Evolutionary conservation across 176 grass and related monocot species (phyloP), one percentile per base, ranked within the genome.

Genomic region (Raddia guianensis): DNA sequence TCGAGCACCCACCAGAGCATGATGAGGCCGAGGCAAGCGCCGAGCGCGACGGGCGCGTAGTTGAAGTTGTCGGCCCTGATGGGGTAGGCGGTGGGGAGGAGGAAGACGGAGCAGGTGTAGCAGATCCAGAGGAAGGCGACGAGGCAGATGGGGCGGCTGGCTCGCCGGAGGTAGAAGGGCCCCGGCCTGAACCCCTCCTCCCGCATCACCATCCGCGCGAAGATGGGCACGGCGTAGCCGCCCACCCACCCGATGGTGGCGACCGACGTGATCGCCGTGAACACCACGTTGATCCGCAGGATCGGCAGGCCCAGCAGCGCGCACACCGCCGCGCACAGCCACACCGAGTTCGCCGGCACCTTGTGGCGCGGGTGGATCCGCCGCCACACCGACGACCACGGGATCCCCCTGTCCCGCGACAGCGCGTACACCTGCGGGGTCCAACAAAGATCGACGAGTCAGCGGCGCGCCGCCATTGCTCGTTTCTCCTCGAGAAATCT

Each of bases 61-160:
- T 99, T 99, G 85, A 99, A 93, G 59, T 84, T 93, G 70, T 79
- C 84, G 76, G 75, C 86, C 50, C 66, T 89, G 80, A 99, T 89
- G 3, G 96, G 96, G 86, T 95, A 95, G 4, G 50, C 9, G 13
- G 96, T 99, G 12, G 96, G 96, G 59, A 99, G 77, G 80, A 99
- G 75, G 91, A 99, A 99, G 0, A 99, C 93, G 5, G 90, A 79
- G 83, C 96, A 99, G 12, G 96, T 99, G 86, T 95, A 99, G 83
- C 96, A 99, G 80, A 99, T 99, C 96, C 96, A 95, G 2, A 99
- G 79, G 69, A 99, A 91, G 1, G 96, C 96, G 35, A 99, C 90
- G n/a, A 95, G 82, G 84, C 96, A 99, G 76, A 99, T n/a, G 5
- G 90, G 96, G 11, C 90, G 65, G 62, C 86, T 91, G 7, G 86